Percentiles rank a stretch among this genome's conserved stretches.
Evolutionary conservation across 192 early-diverging fungal species (phyloP).

Genomic region (Umbelopsis sp.): DNA sequence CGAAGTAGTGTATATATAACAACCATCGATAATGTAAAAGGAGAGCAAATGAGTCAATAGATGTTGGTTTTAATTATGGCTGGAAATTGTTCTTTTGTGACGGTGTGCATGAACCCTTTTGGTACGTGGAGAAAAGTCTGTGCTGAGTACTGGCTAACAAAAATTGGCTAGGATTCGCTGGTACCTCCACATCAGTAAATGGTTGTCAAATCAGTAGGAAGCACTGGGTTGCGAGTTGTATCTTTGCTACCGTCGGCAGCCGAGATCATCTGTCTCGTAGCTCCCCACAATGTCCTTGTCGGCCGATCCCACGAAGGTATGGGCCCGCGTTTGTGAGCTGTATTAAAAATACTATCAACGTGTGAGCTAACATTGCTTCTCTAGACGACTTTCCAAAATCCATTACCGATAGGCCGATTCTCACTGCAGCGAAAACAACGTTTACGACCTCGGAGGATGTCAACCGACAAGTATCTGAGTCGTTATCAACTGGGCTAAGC

Average conservation of each 20-base stretch:
- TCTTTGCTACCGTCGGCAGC: conserved; percentile 58
- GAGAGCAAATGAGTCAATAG: too few species aligned
- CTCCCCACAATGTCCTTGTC: conserved; percentile 19
- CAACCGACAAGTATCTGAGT: conserved; percentile 52
- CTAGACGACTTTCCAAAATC: conserved; percentile 50
- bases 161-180: too few species aligned
- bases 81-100: too few species aligned
- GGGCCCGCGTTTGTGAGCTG: neutral
- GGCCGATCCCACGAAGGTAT: conserved; percentile 42
- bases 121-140: too few species aligned
- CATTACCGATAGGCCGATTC: conserved; percentile 46
- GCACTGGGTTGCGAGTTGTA: conserved; percentile 35
- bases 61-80: too few species aligned
- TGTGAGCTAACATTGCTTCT: neutral
- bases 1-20: too few species aligned
- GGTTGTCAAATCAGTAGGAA: conserved; percentile 4
- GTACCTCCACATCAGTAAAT: neutral
- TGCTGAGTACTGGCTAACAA: too few species aligned
- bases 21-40: too few species aligned
- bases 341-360: neutral
- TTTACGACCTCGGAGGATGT: conserved; percentile 57
- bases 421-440: conserved; percentile 46
- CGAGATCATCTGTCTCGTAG: conserved; percentile 46
- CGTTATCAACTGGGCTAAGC: conserved; percentile 46
- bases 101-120: too few species aligned